Evolutionary conservation across 139 green algal genomes (phyloP).

Genomic region (Chlamydomonas incerta): DNA sequence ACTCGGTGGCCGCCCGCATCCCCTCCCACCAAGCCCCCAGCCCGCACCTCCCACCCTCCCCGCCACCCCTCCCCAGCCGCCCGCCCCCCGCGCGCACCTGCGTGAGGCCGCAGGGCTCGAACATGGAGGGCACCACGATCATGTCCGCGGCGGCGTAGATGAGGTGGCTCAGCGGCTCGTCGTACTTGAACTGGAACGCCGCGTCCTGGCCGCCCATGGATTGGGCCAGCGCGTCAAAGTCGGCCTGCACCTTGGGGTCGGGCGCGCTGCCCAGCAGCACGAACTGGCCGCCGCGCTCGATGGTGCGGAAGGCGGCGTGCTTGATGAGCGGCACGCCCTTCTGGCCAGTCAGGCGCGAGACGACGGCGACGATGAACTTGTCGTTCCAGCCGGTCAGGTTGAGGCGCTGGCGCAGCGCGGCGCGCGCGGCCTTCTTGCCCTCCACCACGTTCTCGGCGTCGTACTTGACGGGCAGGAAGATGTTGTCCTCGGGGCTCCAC

Average conservation of each 20-base stretch:
- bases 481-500: constrained; percentile 91
- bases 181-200: constrained; percentile 86
- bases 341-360: constrained; percentile 87
- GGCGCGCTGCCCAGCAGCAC: constrained; percentile 97
- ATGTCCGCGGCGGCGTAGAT: constrained; percentile 96
- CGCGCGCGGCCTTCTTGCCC: constrained; percentile 43
- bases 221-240: constrained; percentile 81
- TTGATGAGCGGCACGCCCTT: constrained; percentile 99
- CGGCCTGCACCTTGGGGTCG: constrained; percentile 82
- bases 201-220: constrained; percentile 54
- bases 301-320: constrained; percentile 80
- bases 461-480: constrained; percentile 77
- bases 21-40: too few species aligned
- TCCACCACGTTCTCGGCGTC: constrained; percentile 58
- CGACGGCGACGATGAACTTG: constrained; percentile 75
- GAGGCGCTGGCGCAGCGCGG: constrained; percentile 73
- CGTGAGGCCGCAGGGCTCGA: constrained; percentile 91
- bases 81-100: constrained; percentile 64
- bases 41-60: too few species aligned
- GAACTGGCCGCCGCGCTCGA: constrained; percentile 95
- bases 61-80: too few species aligned
- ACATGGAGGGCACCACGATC: constrained; percentile 97
- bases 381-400: constrained; percentile 73
- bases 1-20: too few species aligned
- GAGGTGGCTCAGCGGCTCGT: constrained; percentile 87